These are phyloP conservation scores for Rhizophora mangle DNA, from an alignment of 345 rosid species.

Conservation along the genomic window DNA sequence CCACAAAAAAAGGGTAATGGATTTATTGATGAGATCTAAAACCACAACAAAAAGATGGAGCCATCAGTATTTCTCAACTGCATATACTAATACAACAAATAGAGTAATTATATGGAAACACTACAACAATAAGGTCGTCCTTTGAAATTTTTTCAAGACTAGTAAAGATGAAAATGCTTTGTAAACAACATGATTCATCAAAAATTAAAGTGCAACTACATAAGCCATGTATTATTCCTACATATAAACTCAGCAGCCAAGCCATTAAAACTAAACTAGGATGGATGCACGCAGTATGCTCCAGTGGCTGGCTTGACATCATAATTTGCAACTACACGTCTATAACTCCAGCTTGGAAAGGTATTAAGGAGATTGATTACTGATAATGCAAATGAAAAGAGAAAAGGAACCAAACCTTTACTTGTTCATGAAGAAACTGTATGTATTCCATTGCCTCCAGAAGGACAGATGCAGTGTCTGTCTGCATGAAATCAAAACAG, in stretches of 20 bases:
- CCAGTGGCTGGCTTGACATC: not conserved
- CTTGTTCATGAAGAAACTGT: constrained; percentile 92
- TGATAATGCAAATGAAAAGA: constrained; percentile 2
- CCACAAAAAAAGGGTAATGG: constrained; percentile 9
- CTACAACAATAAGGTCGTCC: too few species aligned
- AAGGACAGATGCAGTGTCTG: constrained; percentile 97
- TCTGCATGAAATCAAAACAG: constrained; percentile 44
- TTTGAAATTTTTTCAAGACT: not conserved
- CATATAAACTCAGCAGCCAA: too few species aligned
- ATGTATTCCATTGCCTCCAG: constrained; percentile 83
- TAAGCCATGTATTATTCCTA: too few species aligned
- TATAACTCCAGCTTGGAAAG: not conserved
- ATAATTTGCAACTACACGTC: not conserved
- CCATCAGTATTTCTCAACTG: not conserved
- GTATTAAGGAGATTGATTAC: constrained; percentile 1
- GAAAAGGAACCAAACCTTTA: constrained; percentile 57
- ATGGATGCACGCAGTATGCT: too few species aligned
- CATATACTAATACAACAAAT: not conserved
- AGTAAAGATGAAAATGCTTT: too few species aligned
- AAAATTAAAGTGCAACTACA: too few species aligned
- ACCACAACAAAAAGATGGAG: not conserved
- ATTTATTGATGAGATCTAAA: not conserved
- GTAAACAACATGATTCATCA: too few species aligned
- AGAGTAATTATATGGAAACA: too few species aligned
- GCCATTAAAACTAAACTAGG: too few species aligned